Percentiles rank a stretch among this genome's conserved stretches.
phyloP scores from a whole-genome alignment of 2,329 filamentous ascomycete species.

The Ascochyta pisi region DNA sequence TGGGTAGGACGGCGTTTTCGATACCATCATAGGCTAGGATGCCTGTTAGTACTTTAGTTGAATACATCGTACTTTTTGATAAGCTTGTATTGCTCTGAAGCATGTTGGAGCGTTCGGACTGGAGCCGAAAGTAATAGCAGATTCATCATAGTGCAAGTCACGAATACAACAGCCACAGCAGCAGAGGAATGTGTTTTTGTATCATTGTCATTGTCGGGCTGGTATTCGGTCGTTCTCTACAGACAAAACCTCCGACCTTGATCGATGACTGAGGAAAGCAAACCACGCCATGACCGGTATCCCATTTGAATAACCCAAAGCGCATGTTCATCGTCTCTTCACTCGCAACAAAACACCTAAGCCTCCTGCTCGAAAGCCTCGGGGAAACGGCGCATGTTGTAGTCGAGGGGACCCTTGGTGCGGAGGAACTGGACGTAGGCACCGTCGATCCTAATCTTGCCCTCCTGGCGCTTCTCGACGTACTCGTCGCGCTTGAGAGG shows the following conservation, averaged over 20 bases:
- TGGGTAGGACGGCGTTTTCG: not conserved
- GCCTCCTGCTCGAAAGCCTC: conserved; percentile 72
- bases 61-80: not conserved
- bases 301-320: conserved; percentile 41
- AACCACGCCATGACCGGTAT: conserved; percentile 49
- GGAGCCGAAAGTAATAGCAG: too few relatives aligned
- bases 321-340: conserved; percentile 40
- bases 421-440: conserved; percentile 99
- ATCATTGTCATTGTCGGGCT: conserved; percentile 46
- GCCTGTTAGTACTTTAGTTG: not conserved
- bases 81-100: too few relatives aligned
- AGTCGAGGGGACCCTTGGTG: conserved; percentile 84
- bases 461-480: conserved; percentile 90
- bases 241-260: conserved; percentile 37
- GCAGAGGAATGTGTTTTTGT: conserved; percentile 21
- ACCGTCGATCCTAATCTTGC: conserved; percentile 94
- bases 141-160: too few relatives aligned
- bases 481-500: conserved; percentile 98
- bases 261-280: conserved; percentile 46
- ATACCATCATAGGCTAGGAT: not conserved
- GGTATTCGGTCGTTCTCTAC: conserved; percentile 39
- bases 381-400: conserved; percentile 95
- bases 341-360: conserved; percentile 34
- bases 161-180: not conserved
- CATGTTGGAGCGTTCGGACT: too few relatives aligned